A percentile compares a stretch with the other conserved stretches of the same genome.
These are phyloP conservation scores for Glomus cerebriforme DNA, from an alignment of 192 early-diverging fungal genomes.

Conservation along the genomic window DNA sequence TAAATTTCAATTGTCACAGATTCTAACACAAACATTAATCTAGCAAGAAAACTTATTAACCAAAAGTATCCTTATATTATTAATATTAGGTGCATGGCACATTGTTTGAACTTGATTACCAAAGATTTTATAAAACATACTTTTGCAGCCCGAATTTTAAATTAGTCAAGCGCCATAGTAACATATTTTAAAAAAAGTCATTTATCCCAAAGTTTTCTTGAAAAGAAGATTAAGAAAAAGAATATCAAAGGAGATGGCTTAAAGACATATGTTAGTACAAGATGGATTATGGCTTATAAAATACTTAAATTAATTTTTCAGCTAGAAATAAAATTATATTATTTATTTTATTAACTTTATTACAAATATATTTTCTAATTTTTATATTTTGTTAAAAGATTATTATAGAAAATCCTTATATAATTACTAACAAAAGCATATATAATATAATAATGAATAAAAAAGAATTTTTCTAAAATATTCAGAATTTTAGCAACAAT, in stretches of 20 bases:
- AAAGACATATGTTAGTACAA: not conserved
- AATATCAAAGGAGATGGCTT: not conserved
- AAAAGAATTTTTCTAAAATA: not conserved
- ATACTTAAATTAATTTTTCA: not conserved
- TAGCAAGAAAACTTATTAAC: not conserved
- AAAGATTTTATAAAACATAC: constrained; percentile 11
- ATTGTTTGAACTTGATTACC: not conserved
- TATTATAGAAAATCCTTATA: not conserved
- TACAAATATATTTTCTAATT: too few relatives aligned
- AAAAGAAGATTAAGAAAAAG: not conserved
- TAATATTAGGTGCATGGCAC: not conserved
- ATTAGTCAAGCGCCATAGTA: not conserved
- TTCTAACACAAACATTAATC: not conserved
- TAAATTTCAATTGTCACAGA: not conserved
- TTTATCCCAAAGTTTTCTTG: not conserved
- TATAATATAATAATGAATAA: not conserved
- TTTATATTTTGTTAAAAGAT: too few relatives aligned
- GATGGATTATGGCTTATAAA: not conserved
- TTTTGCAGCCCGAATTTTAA: too few relatives aligned
- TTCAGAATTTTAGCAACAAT: not conserved
- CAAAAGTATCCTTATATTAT: not conserved
- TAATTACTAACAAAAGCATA: not conserved
- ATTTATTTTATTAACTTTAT: too few relatives aligned
- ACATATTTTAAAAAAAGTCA: not conserved
- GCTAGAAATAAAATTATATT: not conserved